Evolutionary conservation across 306 rosid species (phyloP).

Genomic region (Prunus salicina): DNA sequence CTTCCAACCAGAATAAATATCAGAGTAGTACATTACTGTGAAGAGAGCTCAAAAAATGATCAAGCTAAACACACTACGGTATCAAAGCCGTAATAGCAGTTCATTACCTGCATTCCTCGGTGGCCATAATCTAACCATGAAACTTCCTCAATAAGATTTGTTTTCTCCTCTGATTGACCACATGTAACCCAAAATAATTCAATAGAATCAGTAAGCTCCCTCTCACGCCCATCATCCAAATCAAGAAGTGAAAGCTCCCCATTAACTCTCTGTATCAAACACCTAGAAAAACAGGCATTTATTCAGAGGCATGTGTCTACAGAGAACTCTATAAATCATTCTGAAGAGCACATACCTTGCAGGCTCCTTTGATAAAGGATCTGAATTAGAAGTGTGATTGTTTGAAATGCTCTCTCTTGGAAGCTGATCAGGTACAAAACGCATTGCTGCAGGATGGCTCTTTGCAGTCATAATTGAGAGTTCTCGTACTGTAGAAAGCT

Average conservation of each 20-base stretch:
- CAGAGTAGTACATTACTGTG: slow-evolving; percentile 39
- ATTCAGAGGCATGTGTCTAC: slow-evolving; percentile 31
- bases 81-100: slow-evolving; percentile 12
- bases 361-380: slow-evolving; percentile 67
- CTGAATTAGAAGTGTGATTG: slow-evolving; percentile 50
- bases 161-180: slow-evolving; percentile 91
- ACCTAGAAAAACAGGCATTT: slow-evolving; percentile 48
- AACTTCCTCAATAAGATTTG: slow-evolving; percentile 94
- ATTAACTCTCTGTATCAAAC: slow-evolving; percentile 87
- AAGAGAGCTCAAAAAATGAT: slow-evolving; percentile 10
- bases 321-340: slow-evolving; percentile 10
- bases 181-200: slow-evolving; percentile 99
- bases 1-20: slow-evolving; percentile 55
- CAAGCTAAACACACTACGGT: neutral
- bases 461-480: slow-evolving; percentile 97
- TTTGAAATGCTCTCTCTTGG: slow-evolving; percentile 58
- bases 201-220: slow-evolving; percentile 90
- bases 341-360: slow-evolving; percentile 55
- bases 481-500: slow-evolving; percentile 99
- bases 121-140: slow-evolving; percentile 99
- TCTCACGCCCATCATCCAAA: slow-evolving; percentile 92
- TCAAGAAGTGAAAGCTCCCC: slow-evolving; percentile 99
- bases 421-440: slow-evolving; percentile 86
- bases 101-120: slow-evolving; percentile 96
- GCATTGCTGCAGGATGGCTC: slow-evolving; percentile 99